phyloP scores from a whole-genome alignment of 2,329 filamentous ascomycete species.

The Zymoseptoria ardabiliae region DNA sequence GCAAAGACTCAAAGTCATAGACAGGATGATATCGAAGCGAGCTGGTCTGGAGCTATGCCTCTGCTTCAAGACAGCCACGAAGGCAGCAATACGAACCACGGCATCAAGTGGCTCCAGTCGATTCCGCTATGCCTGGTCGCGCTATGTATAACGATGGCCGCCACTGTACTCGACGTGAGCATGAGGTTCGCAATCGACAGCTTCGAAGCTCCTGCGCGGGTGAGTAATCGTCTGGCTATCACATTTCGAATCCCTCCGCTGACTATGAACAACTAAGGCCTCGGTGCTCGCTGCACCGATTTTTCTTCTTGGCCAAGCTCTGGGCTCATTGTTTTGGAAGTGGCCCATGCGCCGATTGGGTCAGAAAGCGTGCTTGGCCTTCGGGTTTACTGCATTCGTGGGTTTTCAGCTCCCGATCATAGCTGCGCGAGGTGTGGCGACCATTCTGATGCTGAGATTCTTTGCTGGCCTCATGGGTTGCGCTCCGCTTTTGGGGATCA shows the following conservation, averaged over 20 bases:
- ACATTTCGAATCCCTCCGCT: neutral
- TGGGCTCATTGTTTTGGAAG: neutral
- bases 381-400: neutral
- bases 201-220: neutral
- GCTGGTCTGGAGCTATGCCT: neutral
- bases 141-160: neutral
- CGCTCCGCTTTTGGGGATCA: neutral
- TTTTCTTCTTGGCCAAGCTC: neutral
- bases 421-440: neutral
- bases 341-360: neutral
- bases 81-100: neutral
- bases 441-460: neutral
- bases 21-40: neutral
- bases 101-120: neutral
- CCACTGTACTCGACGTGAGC: neutral
- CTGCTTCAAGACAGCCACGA: neutral
- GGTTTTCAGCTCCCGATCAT: neutral
- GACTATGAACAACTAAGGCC: neutral
- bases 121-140: neutral
- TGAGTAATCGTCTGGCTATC: neutral
- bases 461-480: neutral
- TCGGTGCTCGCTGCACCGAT: neutral
- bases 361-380: neutral
- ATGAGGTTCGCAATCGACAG: neutral
- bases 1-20: neutral